These are phyloP conservation scores for Xylaria hypoxylon DNA, from an alignment of 2,329 filamentous ascomycete genomes.

Conservation along the genomic window DNA sequence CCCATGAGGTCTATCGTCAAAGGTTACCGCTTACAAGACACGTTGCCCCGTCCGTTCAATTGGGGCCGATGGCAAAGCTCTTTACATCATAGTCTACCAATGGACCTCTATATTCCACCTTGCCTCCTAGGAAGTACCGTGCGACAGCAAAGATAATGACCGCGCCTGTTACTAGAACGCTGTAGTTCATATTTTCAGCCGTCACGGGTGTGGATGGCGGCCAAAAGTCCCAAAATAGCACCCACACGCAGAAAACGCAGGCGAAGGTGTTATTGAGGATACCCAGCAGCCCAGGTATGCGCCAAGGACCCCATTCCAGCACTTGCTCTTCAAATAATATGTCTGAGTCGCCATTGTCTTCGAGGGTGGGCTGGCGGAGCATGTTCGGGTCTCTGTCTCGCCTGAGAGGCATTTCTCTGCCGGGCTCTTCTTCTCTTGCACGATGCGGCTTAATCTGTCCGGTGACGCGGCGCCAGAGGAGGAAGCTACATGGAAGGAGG, in stretches of 20 bases:
- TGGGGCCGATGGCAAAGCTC: not conserved
- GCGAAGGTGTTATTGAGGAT: slow-evolving; percentile 34
- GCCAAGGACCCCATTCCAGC: slow-evolving; percentile 40
- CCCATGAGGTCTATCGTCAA: not conserved
- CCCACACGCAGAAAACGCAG: slow-evolving; percentile 33
- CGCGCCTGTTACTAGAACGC: slow-evolving; percentile 30
- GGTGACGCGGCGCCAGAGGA: slow-evolving; percentile 33
- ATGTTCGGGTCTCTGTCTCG: not conserved
- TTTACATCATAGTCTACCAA: slow-evolving; percentile 37
- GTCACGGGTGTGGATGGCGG: slow-evolving; percentile 28
- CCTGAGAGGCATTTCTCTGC: not conserved
- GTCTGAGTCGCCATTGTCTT: slow-evolving; percentile 17
- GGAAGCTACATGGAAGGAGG: slow-evolving; percentile 28
- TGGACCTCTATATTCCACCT: slow-evolving; percentile 37
- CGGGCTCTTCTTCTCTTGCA: slow-evolving; percentile 17
- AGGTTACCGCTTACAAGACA: not conserved
- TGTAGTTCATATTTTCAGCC: slow-evolving; percentile 37
- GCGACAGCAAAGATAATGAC: slow-evolving; percentile 36
- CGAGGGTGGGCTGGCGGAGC: not conserved
- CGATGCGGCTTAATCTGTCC: slow-evolving; percentile 32
- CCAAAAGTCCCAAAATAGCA: slow-evolving; percentile 40
- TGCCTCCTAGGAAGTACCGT: slow-evolving; percentile 35
- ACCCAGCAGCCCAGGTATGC: slow-evolving; percentile 33
- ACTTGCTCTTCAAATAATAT: slow-evolving; percentile 17
- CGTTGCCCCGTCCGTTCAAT: not conserved